These are phyloP conservation scores for Phytophthora chlamydospora DNA, from an alignment of 352 stramenopile species.

Conservation along the genomic window DNA sequence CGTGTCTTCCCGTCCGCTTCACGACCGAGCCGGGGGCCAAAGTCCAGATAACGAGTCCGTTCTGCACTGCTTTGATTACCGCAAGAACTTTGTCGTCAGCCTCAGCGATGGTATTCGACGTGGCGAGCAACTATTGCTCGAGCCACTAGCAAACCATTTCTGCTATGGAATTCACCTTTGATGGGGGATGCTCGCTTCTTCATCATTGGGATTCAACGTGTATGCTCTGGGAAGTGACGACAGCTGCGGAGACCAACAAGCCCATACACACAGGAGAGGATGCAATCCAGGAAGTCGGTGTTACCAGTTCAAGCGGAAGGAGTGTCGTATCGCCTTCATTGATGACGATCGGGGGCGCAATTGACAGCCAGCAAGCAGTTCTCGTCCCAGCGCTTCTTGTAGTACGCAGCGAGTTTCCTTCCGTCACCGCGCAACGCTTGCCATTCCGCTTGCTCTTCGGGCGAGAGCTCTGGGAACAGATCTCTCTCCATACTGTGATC, in stretches of 20 bases:
- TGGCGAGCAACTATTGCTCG: constrained; percentile 25
- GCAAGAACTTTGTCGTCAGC: background rate
- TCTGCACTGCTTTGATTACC: background rate
- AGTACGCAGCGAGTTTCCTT: constrained; percentile 44
- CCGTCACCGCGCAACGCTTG: constrained; percentile 33
- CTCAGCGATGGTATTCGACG: constrained; percentile 5
- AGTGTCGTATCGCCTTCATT: constrained; percentile 37
- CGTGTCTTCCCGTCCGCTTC: no score
- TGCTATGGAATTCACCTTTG: constrained; percentile 48
- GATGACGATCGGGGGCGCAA: constrained; percentile 35
- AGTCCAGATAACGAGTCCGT: no score
- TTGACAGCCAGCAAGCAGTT: constrained; percentile 32
- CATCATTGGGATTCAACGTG: constrained; percentile 66
- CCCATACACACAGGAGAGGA: background rate
- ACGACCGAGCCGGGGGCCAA: no score
- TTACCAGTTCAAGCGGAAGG: constrained; percentile 51
- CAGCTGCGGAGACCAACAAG: background rate
- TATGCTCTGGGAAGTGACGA: constrained; percentile 51
- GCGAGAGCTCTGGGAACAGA: constrained; percentile 37
- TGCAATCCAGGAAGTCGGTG: constrained; percentile 16
- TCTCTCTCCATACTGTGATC: constrained; percentile 47
- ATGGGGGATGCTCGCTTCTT: constrained; percentile 44
- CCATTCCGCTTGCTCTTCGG: constrained; percentile 29
- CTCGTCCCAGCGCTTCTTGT: constrained; percentile 49
- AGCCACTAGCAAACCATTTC: constrained; percentile 63